phyloP scores from a whole-genome alignment of 805 yeast species.

The Dipodascus geniculatus region DNA sequence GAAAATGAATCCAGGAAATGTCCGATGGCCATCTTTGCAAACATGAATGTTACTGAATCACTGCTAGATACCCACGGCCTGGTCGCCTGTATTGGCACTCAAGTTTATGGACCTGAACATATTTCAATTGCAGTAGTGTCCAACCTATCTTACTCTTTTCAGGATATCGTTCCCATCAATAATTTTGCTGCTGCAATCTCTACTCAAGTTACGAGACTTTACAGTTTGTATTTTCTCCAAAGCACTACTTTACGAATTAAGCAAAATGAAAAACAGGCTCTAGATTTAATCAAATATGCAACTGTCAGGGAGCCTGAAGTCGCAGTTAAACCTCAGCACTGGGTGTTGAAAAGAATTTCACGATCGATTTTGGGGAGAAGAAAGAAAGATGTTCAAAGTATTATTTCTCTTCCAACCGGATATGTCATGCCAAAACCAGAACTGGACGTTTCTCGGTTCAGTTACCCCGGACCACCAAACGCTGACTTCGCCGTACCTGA shows the following conservation, averaged over 20 bases:
- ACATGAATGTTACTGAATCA: slow-evolving; percentile 33
- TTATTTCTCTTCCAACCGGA: background rate
- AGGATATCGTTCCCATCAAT: slow-evolving; percentile 19
- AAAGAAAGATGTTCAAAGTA: background rate
- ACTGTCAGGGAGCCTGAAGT: slow-evolving; percentile 2
- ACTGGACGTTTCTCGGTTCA: background rate
- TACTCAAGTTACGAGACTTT: slow-evolving; percentile 28
- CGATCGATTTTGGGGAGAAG: background rate
- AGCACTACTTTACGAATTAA: slow-evolving; percentile 5
- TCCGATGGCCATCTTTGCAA: slow-evolving; percentile 55
- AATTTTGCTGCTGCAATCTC: slow-evolving; percentile 29
- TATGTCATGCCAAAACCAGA: background rate
- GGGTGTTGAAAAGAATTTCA: background rate
- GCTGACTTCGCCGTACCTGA: background rate
- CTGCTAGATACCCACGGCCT: slow-evolving; percentile 30
- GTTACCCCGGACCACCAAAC: background rate
- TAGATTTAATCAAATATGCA: background rate
- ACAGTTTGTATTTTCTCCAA: slow-evolving; percentile 21
- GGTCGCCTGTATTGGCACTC: slow-evolving; percentile 38
- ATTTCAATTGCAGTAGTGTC: slow-evolving; percentile 17
- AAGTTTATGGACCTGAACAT: slow-evolving; percentile 26
- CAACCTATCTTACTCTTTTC: slow-evolving; percentile 16
- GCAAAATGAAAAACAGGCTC: background rate
- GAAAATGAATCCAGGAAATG: slow-evolving; percentile 32
- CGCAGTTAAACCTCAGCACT: background rate